Evolutionary conservation across 441 rosid species (phyloP), one percentile per base, ranked within the genome.

Genomic region (Rhodomyrtus psidioides): DNA sequence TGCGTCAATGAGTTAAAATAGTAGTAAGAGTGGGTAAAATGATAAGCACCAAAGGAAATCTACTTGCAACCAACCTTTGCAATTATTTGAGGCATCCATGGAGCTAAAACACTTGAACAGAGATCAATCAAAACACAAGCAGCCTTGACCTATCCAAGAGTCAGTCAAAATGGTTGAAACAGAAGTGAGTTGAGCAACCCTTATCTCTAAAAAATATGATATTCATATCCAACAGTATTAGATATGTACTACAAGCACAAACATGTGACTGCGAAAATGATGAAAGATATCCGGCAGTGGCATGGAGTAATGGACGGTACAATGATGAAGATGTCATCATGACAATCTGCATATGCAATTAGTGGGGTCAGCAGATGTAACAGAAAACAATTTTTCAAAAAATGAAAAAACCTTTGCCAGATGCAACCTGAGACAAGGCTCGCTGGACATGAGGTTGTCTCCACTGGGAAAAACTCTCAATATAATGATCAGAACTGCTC

Each of bases 251-350:
- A 89, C 86, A 88, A 88, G 83, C 85, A 94, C 97, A 12, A 65
- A 94, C 98, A 91, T 95, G 98, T 88, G 97, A 94, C 85, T 92
- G 95, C 60, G 96, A 96, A 93, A 92, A 96, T 57, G 97, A 94
- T 82, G 96, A 92, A 59, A 96, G 91, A 90, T 93, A 96, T 87
- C 98, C 96, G 65, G 96, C 94, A 85, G 95, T 92, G 70, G 98
- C 95, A 85, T 90, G 92, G 89, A 96, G 95, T 84, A 96, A 96
- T 10, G 96, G 93, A 59, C 90, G 94, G 87, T 92, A 94, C 84
- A 90, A 86, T 81, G 95, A 84, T 26, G 96, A 95, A 87, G 94
- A 93, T 27, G 94, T 90, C 81, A 90, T 95, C 82, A 91, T 91
- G 27, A 94, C 97, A 91, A 96, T 92, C 98, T 96, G 98, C 93